Conservation (phyloP, 257 asterid species). For the Solanum sitiens region DNA sequence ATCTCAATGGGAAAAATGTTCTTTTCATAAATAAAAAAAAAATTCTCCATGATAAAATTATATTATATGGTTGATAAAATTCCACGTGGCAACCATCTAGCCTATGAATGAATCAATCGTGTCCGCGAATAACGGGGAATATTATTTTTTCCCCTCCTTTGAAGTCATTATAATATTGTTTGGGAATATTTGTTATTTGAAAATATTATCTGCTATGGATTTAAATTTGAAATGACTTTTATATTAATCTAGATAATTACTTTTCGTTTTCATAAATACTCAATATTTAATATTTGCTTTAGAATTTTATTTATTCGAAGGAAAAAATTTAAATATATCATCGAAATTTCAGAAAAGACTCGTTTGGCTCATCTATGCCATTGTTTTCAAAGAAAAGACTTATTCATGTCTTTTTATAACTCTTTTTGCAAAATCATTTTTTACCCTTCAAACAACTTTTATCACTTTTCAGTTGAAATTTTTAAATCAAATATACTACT, state of each 20-base stretch:
- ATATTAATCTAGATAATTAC: neutral
- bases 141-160: neutral
- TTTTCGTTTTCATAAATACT: too few relatives aligned
- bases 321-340: too few relatives aligned
- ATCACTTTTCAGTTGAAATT: too few relatives aligned
- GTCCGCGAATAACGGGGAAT: neutral
- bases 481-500: too few relatives aligned
- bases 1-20: neutral
- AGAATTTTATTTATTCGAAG: neutral
- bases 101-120: neutral
- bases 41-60: neutral
- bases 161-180: neutral
- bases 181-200: neutral
- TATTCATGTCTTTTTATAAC: too few relatives aligned
- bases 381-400: too few relatives aligned
- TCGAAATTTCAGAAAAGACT: accelerated
- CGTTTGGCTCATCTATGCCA: too few relatives aligned
- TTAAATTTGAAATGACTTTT: neutral
- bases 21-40: neutral
- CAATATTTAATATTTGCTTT: neutral
- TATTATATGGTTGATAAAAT: neutral
- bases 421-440: too few relatives aligned
- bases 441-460: too few relatives aligned
- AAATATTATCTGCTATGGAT: neutral
- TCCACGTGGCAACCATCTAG: conserved; percentile 6